Percentiles rank a stretch among this genome's conserved stretches.
Conservation (phyloP, 2,329 filamentous ascomycete genomes). For the Colletotrichum navitas region DNA sequence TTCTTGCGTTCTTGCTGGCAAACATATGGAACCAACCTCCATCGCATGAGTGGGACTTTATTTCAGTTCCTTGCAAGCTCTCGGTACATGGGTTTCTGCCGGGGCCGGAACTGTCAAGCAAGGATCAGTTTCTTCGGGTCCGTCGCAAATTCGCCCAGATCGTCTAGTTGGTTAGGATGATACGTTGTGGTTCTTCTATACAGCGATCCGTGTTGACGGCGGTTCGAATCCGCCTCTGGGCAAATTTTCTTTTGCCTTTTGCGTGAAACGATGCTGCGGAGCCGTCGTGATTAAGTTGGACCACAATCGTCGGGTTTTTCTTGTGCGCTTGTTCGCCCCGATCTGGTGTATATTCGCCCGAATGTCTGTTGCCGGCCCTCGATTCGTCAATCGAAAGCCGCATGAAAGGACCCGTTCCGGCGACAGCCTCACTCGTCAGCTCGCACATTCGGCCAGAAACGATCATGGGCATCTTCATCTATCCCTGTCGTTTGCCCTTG, state of each 20-base stretch:
- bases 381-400: neutral
- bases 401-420: too few relatives aligned
- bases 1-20: neutral
- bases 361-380: neutral
- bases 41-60: neutral
- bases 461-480: neutral
- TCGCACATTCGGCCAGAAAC: neutral
- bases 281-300: too few relatives aligned
- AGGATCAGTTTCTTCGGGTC: slow-evolving; percentile 5
- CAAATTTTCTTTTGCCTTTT: neutral
- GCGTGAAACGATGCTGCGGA: neutral
- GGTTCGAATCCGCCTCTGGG: slow-evolving; percentile 43
- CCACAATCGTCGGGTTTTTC: too few relatives aligned
- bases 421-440: neutral
- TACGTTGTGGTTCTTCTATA: slow-evolving; percentile 40
- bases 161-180: slow-evolving; percentile 43
- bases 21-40: neutral
- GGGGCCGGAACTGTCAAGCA: neutral
- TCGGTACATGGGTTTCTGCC: slow-evolving; percentile 11
- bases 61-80: neutral
- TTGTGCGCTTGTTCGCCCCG: too few relatives aligned
- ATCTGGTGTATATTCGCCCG: too few relatives aligned
- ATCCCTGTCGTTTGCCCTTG: neutral
- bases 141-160: slow-evolving; percentile 27
- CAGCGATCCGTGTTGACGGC: slow-evolving; percentile 41